Evolutionary conservation across 306 rosid species (phyloP).

Genomic region (Spatholobus suberectus): DNA sequence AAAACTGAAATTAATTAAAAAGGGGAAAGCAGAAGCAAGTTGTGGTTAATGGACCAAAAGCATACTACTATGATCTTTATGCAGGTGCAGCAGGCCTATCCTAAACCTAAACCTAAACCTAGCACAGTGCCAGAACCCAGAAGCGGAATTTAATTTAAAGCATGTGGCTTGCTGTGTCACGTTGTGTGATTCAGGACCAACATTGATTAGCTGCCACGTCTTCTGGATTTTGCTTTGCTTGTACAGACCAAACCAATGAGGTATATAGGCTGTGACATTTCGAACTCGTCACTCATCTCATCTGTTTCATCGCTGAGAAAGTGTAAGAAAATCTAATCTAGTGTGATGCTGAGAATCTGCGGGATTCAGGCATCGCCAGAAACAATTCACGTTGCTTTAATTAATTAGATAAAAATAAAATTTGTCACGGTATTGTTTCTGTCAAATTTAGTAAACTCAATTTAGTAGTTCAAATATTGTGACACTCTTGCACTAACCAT

Average conservation of each 20-base stretch:
- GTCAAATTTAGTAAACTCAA: neutral
- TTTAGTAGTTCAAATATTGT: neutral
- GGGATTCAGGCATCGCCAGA: too few relatives aligned
- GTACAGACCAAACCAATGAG: too few relatives aligned
- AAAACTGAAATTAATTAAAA: neutral
- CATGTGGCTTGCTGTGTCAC: conserved; percentile 23
- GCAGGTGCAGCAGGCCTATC: conserved; percentile 49
- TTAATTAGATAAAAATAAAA: too few relatives aligned
- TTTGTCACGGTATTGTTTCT: too few relatives aligned
- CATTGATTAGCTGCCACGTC: conserved; percentile 14
- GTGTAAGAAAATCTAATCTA: conserved; percentile 11
- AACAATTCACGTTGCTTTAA: too few relatives aligned
- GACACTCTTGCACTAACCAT: neutral
- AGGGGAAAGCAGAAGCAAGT: neutral
- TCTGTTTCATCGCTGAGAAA: too few relatives aligned
- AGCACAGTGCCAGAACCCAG: neutral
- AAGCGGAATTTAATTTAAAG: conserved; percentile 24
- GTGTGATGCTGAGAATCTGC: neutral
- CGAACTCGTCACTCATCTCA: neutral
- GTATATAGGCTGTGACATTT: neutral
- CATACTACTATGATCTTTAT: conserved; percentile 41
- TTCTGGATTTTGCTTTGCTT: conserved; percentile 38
- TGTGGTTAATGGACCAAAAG: conserved; percentile 41
- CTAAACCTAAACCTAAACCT: conserved; percentile 38
- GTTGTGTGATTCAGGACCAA: conserved; percentile 20